Percentiles rank a stretch among this genome's conserved stretches.
These are phyloP conservation scores for Pontederia paniculata DNA, from an alignment of 176 grass and related monocot genomes.

Conservation along the genomic window DNA sequence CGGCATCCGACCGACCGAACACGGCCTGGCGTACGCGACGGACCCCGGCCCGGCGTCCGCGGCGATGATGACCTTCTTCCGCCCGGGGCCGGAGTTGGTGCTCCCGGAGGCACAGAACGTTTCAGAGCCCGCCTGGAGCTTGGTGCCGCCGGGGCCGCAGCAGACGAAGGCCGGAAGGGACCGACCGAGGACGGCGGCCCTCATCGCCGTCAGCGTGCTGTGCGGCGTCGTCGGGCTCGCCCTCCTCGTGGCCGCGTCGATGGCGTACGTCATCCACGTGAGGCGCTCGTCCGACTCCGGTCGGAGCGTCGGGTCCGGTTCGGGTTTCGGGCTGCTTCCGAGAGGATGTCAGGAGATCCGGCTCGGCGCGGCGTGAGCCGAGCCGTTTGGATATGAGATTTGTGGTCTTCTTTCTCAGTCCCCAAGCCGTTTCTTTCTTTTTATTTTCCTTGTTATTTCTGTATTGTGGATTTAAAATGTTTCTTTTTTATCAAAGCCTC, in stretches of 20 bases:
- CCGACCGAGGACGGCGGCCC: neutral
- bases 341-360: neutral
- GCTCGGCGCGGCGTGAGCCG: neutral
- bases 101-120: constrained; percentile 14
- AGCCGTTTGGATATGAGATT: neutral
- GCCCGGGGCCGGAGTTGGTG: neutral
- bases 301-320: neutral
- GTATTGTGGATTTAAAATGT: too few species aligned
- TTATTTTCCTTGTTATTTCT: too few species aligned
- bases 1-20: constrained; percentile 1
- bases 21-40: constrained; percentile 5
- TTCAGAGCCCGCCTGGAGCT: neutral
- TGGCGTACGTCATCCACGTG: constrained; percentile 3
- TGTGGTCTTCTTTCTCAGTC: too few species aligned
- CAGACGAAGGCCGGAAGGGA: neutral
- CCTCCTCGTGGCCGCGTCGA: neutral
- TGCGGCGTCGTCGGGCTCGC: constrained; percentile 5
- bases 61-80: constrained; percentile 10
- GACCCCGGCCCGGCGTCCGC: constrained; percentile 3
- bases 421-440: too few species aligned
- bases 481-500: too few species aligned
- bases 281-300: neutral
- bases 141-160: constrained; percentile 8
- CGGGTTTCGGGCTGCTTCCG: neutral
- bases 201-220: neutral